Evolutionary conservation across 495 filamentous ascomycete genomes (phyloP), one percentile per base, ranked within the genome.

Genomic region (Arthonia radiata): DNA sequence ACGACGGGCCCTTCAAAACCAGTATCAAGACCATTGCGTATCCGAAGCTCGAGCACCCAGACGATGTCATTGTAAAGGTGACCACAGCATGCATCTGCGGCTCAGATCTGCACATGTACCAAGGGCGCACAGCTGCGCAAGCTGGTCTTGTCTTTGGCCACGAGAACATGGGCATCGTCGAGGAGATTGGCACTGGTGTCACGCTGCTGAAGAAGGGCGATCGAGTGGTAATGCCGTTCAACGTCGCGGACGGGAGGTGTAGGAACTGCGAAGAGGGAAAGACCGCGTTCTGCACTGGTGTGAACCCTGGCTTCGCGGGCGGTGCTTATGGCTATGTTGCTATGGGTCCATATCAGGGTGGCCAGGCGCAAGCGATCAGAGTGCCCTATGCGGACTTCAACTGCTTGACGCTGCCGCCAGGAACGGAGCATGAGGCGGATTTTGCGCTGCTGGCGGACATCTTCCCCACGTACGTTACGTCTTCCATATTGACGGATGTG

Each of bases 291-390:
- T 22, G 19, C 11, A 17, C 48, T 5, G 55, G 57, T 15, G 60
- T 66, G 13, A 65, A 65, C 33, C 59, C 59, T 5, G 59, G 61
- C 0, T 65, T 66, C 39, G 61, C 61, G 5, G 60, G 62, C 14
- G 62, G 61, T 12, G 58, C 59, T 26, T 67, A 65, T 37, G 60
- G 61, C 33, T 65, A 65, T 25, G 60, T 65, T n/a, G 52, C 57
- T 7, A 64, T 64, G 60, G 60, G 62, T 2, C 61, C 60, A 2
- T 65, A 64, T 37, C 52, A 53, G 17, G 59, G 57, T 28, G 51
- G 56, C 25, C 33, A 57, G 36, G 61, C 59, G 3, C 55, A 65
- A 37, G 65, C 58, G 27, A 37, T 67, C 23, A 49, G 59, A 2
- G 52, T 67, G 23, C 61, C 61, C 0, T 66, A 53, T 30, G 64